Evolutionary conservation across 2,329 filamentous ascomycete genomes (phyloP).

Genomic region (Apiospora aurea): DNA sequence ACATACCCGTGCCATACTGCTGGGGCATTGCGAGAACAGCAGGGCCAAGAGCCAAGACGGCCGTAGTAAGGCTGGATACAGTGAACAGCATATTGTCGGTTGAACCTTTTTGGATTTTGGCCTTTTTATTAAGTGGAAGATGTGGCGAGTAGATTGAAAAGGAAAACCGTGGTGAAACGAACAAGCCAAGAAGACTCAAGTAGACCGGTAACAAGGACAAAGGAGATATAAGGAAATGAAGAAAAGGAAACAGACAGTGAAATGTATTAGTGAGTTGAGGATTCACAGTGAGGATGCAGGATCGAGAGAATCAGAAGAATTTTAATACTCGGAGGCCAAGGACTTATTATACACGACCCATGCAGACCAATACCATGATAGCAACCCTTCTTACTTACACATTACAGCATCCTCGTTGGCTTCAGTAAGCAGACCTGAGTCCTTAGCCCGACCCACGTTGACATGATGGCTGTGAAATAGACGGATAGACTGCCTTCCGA

Average conservation of each 20-base stretch:
- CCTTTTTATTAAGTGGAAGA: not conserved
- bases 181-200: not conserved
- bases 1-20: slow-evolving; percentile 31
- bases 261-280: not conserved
- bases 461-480: not conserved
- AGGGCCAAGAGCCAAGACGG: slow-evolving; percentile 50
- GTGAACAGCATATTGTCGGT: slow-evolving; percentile 46
- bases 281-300: not conserved
- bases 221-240: slow-evolving; percentile 27
- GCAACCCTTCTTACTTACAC: not conserved
- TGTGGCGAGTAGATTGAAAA: not conserved
- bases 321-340: not conserved
- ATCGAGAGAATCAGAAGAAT: not conserved
- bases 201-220: not conserved
- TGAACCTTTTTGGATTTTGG: slow-evolving; percentile 1
- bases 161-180: not conserved
- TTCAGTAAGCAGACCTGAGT: not conserved
- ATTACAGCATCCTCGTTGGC: not conserved
- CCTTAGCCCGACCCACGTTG: not conserved
- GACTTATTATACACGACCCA: not conserved
- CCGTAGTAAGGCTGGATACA: slow-evolving; percentile 40
- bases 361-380: not conserved
- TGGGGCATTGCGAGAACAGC: slow-evolving; percentile 26
- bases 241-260: slow-evolving; percentile 26
- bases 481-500: not conserved